Evolutionary conservation across 2,329 filamentous ascomycete genomes (phyloP), one percentile per base, ranked within the genome.

Genomic region (Epichloe elymi): DNA sequence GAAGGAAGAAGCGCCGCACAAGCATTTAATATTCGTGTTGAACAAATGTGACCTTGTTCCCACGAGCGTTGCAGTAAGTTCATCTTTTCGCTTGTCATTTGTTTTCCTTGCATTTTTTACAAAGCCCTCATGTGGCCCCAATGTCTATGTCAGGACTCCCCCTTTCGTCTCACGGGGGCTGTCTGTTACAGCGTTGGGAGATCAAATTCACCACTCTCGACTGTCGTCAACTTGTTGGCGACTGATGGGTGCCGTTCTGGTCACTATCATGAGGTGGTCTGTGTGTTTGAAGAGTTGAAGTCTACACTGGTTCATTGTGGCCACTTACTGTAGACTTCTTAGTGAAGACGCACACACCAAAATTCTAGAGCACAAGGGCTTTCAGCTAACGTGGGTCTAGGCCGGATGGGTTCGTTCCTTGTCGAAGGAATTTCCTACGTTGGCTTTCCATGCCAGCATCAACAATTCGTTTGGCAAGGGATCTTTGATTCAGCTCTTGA

Each of bases 121-220:
- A 49, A 54, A 38, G 49, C 55, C 57, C 57, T 61, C 66, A 17
- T 1, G 10, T 61, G 47, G 56, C 60, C 78, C 83, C 83, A 86
- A 82, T 75, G 76, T 70, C 73, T 62, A 70, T 76, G 89, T 93
- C 88, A 94, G 93, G 91, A 94, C 86, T 75, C 79, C 83, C 83
- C 64, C 74, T 71, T 68, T 77, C 71, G 68, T 71, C 75, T 76
- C 67, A 82, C 93, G 87, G 85, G 83, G 83, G 80, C 75, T 71
- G 79, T 88, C 90, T 94, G 93, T 98, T 98, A 98, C 87, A 88
- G 85, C 85, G 82, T 88, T 96, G 93, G 93, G 84, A 97, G 80
- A 98, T 83, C 69, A 75, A 96, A 46, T 4, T 65, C 63, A 67
- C 75, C 76, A 73, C 59, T 64, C 62, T 67, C 65, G 59, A 65